These are phyloP conservation scores for Solanum rostratum DNA, from an alignment of 257 asterid genomes.

Conservation along the genomic window DNA sequence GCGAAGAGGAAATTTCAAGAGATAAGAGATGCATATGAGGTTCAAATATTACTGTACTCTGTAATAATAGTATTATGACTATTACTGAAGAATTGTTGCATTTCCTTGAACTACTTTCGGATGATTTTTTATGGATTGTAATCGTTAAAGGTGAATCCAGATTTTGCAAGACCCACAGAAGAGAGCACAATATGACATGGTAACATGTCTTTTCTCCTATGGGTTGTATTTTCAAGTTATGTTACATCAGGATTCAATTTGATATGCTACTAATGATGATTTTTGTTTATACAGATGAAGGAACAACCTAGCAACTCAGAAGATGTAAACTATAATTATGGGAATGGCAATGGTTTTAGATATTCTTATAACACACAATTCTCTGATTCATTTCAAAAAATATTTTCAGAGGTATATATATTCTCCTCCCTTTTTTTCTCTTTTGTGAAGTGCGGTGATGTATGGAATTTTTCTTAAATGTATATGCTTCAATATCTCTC, in stretches of 20 bases:
- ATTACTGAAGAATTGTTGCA: conserved; percentile 5
- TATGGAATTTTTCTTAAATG: not conserved
- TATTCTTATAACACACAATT: conserved; percentile 35
- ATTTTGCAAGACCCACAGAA: conserved; percentile 70
- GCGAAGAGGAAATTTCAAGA: conserved; percentile 89
- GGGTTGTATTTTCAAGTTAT: not conserved
- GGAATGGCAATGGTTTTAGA: conserved; percentile 30
- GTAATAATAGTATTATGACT: not conserved
- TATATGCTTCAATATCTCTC: conserved; percentile 5
- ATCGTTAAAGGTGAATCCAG: conserved; percentile 57
- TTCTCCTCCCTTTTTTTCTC: not conserved
- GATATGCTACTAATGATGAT: not conserved
- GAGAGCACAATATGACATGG: conserved; percentile 72
- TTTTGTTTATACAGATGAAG: conserved; percentile 38
- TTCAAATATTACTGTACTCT: conserved; percentile 19
- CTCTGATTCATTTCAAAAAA: conserved; percentile 75
- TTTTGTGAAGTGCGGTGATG: not conserved
- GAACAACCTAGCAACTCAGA: conserved; percentile 17
- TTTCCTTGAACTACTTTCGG: conserved; percentile 3
- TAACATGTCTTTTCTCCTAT: conserved; percentile 16
- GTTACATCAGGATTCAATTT: not conserved
- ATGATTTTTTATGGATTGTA: conserved; percentile 9
- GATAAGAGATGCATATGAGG: conserved; percentile 98
- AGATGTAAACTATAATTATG: conserved; percentile 3
- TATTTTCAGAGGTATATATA: conserved; percentile 72